Conservation (phyloP, 768 basidiomycete species). For the Lactarius vividus region DNA sequence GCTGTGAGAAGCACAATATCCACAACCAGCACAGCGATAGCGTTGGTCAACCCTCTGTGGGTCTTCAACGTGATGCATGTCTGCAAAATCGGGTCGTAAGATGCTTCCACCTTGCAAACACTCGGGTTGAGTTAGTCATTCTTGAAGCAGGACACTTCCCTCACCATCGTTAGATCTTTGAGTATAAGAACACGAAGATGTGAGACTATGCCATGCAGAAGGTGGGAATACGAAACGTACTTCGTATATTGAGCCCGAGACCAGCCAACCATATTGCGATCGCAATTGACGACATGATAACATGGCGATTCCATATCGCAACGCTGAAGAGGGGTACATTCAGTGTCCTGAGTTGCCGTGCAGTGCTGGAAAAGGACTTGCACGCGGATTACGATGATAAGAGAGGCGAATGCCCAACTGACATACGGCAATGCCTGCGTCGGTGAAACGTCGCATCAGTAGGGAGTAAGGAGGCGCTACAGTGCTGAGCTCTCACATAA, state of each 20-base stretch:
- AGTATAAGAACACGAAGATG: neutral
- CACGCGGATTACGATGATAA: slow-evolving; percentile 5
- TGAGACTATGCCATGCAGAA: neutral
- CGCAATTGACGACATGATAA: neutral
- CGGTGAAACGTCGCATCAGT: neutral
- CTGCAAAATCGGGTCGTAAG: neutral
- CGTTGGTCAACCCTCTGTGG: neutral
- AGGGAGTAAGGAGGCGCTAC: neutral
- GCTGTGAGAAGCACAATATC: neutral
- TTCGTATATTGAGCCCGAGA: neutral
- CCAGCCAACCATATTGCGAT: neutral
- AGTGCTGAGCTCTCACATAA: neutral
- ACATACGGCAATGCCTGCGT: neutral
- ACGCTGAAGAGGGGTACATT: neutral
- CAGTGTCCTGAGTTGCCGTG: neutral
- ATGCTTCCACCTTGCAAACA: neutral
- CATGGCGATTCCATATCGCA: neutral
- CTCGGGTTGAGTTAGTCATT: neutral
- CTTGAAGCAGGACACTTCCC: neutral
- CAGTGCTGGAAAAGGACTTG: neutral
- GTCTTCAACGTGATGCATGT: neutral
- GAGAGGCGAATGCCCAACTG: slow-evolving; percentile 2
- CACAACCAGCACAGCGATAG: neutral
- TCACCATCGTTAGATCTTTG: neutral
- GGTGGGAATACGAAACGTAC: neutral